Evolutionary conservation across 345 rosid species (phyloP).

Genomic region (Boechera stricta): DNA sequence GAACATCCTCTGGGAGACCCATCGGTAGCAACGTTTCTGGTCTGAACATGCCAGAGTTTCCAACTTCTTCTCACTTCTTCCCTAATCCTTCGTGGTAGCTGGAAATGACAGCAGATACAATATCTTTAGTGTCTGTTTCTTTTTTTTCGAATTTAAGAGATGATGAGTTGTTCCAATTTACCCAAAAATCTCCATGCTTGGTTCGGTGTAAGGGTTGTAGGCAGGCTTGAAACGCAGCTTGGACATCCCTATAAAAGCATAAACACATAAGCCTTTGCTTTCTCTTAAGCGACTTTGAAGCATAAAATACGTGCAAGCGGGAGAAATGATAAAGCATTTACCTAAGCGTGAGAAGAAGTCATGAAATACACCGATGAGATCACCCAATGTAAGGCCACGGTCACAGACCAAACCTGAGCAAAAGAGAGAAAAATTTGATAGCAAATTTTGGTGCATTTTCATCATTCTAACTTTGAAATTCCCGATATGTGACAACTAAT

Average conservation of each 20-base stretch:
- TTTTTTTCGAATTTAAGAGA: neutral
- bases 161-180: conserved; percentile 30
- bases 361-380: conserved; percentile 80
- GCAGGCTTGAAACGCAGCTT: conserved; percentile 91
- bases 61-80: conserved; percentile 82
- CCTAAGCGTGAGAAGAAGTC: conserved; percentile 93
- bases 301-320: neutral
- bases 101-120: conserved; percentile 24
- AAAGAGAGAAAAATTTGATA: conserved; percentile 28
- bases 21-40: conserved; percentile 95
- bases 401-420: conserved; percentile 86
- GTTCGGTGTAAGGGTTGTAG: conserved; percentile 96
- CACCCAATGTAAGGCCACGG: conserved; percentile 91
- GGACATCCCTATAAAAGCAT: conserved; percentile 69
- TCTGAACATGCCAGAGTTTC: conserved; percentile 95
- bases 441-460: neutral
- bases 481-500: neutral
- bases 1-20: conserved; percentile 93
- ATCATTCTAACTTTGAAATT: conserved; percentile 4
- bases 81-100: conserved; percentile 84
- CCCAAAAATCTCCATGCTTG: conserved; percentile 99
- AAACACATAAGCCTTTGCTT: conserved; percentile 11
- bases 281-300: conserved; percentile 14
- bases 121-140: neutral
- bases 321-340: conserved; percentile 35